phyloP scores from a whole-genome alignment of 257 asterid genomes.

The Penstemon eatonii region DNA sequence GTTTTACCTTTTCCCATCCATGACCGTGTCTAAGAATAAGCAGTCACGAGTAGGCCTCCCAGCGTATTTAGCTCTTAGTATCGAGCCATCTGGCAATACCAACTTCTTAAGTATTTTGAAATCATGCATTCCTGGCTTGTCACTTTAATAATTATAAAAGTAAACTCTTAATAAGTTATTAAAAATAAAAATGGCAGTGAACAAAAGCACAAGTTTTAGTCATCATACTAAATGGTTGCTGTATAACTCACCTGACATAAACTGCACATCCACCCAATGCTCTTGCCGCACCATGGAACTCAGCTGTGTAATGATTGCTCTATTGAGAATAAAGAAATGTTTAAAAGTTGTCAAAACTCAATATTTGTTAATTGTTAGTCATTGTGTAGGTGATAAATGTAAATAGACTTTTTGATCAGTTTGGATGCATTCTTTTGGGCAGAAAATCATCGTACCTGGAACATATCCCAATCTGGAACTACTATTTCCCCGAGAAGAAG shows the following conservation, averaged over 20 bases:
- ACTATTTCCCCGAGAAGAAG: conserved; percentile 54
- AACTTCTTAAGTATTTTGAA: conserved; percentile 53
- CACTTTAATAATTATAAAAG: conserved; percentile 23
- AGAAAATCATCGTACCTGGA: conserved; percentile 43
- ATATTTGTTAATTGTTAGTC: neutral
- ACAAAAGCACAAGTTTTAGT: neutral
- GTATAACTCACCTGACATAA: conserved; percentile 50
- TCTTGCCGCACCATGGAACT: conserved; percentile 67
- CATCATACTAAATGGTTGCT: neutral
- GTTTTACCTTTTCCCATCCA: conserved; percentile 48
- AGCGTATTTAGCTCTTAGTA: conserved; percentile 46
- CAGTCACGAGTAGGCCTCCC: conserved; percentile 59
- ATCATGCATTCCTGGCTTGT: conserved; percentile 45
- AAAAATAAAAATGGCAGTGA: neutral
- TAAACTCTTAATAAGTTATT: neutral
- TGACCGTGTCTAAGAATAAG: conserved; percentile 49
- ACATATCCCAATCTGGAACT: conserved; percentile 75
- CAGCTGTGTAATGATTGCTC: conserved; percentile 55
- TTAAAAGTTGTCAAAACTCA: neutral
- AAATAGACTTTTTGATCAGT: neutral
- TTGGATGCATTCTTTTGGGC: neutral
- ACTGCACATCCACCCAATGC: conserved; percentile 66
- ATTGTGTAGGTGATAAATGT: neutral
- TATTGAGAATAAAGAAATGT: neutral
- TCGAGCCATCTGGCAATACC: conserved; percentile 61